Base-by-base conservation (phyloP, 208 protist species). In the Tritrichomonas foetus region DNA sequence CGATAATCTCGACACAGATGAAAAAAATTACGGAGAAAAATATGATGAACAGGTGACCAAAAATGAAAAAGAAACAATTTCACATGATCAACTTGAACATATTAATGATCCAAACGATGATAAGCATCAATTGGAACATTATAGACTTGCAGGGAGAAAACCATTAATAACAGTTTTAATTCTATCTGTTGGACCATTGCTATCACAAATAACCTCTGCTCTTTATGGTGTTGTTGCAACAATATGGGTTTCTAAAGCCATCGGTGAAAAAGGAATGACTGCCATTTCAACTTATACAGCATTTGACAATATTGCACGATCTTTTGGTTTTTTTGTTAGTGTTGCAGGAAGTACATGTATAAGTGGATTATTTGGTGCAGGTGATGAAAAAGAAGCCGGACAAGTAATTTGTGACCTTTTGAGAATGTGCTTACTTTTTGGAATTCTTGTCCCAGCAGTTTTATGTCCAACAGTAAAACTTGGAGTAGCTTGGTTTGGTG, bases 251-350 rank as follows among this genome's bases (percentile, higher is more conserved):
- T 78, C 69, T 20, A 78, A 78, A 78, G 39, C 69, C 22, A n/a
- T 78, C 25, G 69, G 69, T 30, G 69, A 47, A 22, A 47, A 22
- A 1, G 69, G 69, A 47, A 78, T 78, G 69, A 78, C 69, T 22
- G 69, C 69, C 1, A 78, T 78, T 47, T 78, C 69, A 78, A 44
- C 69, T 47, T 78, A 78, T 47, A 78, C 69, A 30, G 69, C 69
- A 22, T 78, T 78, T 36, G 69, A 78, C 47, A 78, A 78, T 36
- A 47, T 78, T 22, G 69, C 33, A 47, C 69, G 69, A 9, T 11
- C 69, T 27, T 78, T 78, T 36, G 69, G 69, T 47, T 78, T 47
- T 44, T 78, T 78, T 5, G n/a, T n/a, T 14, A 47, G 33, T 47
- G 69, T 78, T 36, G 69, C 69, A 47, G 69, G 69, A 47, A 78